Evolutionary conservation across 768 basidiomycete genomes (phyloP).

Genomic region (Phanerodontia chrysosporium): DNA sequence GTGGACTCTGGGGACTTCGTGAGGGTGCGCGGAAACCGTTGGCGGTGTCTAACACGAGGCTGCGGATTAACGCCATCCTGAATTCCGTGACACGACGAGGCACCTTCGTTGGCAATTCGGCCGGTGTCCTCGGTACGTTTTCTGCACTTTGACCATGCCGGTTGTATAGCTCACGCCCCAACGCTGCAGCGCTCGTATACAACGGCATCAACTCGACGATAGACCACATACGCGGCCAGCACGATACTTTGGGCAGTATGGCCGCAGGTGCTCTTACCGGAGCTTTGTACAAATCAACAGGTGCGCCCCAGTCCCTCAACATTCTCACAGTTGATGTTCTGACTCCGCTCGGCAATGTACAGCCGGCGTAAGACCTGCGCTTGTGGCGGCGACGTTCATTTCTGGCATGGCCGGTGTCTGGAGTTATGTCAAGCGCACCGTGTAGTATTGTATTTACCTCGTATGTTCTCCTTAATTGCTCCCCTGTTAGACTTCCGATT

Average conservation of each 20-base stretch:
- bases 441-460: slow-evolving; percentile 51
- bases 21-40: slow-evolving; percentile 88
- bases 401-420: slow-evolving; percentile 89
- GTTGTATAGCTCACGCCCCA: slow-evolving; percentile 33
- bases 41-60: slow-evolving; percentile 77
- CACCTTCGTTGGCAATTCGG: slow-evolving; percentile 96
- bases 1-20: slow-evolving; percentile 93
- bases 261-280: slow-evolving; percentile 89
- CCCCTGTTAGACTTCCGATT: slow-evolving; percentile 14
- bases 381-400: slow-evolving; percentile 85
- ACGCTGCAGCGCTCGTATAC: slow-evolving; percentile 79
- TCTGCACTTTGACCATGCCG: slow-evolving; percentile 28
- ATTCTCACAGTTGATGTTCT: slow-evolving; percentile 29
- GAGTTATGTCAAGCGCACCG: slow-evolving; percentile 90
- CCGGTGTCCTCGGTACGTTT: slow-evolving; percentile 90
- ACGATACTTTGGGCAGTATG: slow-evolving; percentile 91
- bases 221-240: slow-evolving; percentile 83
- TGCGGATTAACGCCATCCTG: slow-evolving; percentile 95
- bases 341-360: slow-evolving; percentile 25
- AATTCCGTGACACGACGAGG: slow-evolving; percentile 97
- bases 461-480: slow-evolving; percentile 29
- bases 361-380: slow-evolving; percentile 91
- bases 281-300: slow-evolving; percentile 89
- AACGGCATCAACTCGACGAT: slow-evolving; percentile 95
- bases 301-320: slow-evolving; percentile 46